Percentiles rank a stretch among this genome's conserved stretches.
phyloP scores from a whole-genome alignment of 176 grass and related monocot species.

The Oryza officinalis region DNA sequence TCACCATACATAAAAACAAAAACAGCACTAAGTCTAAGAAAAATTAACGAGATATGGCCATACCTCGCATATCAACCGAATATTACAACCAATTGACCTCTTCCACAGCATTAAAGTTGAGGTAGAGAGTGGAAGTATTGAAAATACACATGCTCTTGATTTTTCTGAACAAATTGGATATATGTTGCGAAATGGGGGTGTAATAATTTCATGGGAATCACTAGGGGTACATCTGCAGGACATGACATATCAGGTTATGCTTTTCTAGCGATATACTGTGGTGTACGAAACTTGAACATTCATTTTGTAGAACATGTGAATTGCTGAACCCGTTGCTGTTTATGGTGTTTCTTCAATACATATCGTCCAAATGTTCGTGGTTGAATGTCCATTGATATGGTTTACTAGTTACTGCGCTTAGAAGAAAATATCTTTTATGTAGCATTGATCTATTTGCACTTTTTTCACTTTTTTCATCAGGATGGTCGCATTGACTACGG shows the following conservation, averaged over 20 bases:
- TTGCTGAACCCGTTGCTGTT: background rate
- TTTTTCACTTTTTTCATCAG: slow-evolving; percentile 11
- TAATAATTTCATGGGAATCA: no score
- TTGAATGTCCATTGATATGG: background rate
- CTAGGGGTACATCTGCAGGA: no score
- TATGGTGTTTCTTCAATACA: background rate
- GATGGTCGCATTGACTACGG: slow-evolving; percentile 65
- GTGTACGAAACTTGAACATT: background rate
- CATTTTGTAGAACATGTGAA: slow-evolving; percentile 13
- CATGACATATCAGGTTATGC: no score
- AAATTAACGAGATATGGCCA: background rate
- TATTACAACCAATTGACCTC: background rate
- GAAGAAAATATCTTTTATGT: background rate
- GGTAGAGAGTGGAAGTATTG: background rate
- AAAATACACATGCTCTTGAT: background rate
- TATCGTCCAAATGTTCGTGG: background rate
- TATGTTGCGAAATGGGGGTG: background rate
- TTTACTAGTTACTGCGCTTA: background rate
- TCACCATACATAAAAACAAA: background rate
- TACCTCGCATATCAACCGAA: background rate
- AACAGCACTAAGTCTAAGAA: background rate
- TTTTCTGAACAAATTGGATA: background rate
- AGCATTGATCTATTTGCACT: background rate
- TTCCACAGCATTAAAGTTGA: background rate
- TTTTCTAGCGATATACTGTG: no score